phyloP scores from a whole-genome alignment of 1,284 basidiomycete species.

The Erythrobasidium hasegawianum region DNA sequence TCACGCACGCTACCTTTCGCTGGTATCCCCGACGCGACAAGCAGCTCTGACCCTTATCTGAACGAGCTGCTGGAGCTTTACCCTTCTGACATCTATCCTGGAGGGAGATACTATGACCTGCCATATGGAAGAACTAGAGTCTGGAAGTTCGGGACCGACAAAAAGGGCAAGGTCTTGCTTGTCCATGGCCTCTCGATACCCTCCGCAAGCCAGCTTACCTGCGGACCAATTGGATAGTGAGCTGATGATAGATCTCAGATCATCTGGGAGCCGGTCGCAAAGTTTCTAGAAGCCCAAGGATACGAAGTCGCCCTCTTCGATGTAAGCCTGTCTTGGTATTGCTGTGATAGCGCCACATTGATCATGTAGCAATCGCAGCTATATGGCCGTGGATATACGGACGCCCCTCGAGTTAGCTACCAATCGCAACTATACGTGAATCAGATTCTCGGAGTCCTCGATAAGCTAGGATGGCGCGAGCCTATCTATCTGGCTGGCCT shows the following conservation, averaged over 20 bases:
- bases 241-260: not conserved
- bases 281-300: not conserved
- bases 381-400: not conserved
- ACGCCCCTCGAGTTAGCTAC: not conserved
- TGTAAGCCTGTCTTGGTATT: too few species aligned
- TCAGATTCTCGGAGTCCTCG: conserved; percentile 2
- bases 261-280: conserved; percentile 7
- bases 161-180: not conserved
- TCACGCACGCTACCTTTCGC: not conserved
- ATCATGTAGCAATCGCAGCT: too few species aligned
- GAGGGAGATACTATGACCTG: not conserved
- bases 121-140: not conserved
- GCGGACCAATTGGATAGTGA: not conserved
- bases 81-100: conserved; percentile 3
- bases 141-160: not conserved
- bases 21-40: not conserved
- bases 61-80: not conserved
- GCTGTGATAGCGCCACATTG: too few species aligned
- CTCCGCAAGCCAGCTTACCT: not conserved
- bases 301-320: conserved; percentile 8
- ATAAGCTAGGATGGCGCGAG: conserved; percentile 6
- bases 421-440: not conserved
- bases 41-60: not conserved
- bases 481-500: not conserved
- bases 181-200: conserved; percentile 1